phyloP scores from a whole-genome alignment of 352 stramenopile genomes.

The Pythium plurisporium region DNA sequence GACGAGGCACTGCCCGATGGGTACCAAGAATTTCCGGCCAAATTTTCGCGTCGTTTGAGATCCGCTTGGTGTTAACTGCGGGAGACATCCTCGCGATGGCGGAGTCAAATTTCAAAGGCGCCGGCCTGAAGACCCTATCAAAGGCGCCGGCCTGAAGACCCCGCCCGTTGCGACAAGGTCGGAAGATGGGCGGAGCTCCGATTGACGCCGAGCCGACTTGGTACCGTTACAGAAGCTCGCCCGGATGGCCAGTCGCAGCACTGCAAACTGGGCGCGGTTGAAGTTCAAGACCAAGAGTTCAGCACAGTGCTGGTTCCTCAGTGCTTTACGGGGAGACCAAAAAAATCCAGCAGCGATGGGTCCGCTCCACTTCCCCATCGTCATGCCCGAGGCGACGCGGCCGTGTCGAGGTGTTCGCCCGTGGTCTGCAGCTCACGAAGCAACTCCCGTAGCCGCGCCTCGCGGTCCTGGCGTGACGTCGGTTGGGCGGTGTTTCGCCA shows the following conservation, averaged over 20 bases:
- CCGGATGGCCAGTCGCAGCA: too few species aligned
- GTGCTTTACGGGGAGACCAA: background rate
- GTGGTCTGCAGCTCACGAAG: constrained; percentile 32
- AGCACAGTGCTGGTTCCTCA: background rate
- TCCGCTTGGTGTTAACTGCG: background rate
- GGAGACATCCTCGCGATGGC: background rate
- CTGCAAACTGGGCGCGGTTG: too few species aligned
- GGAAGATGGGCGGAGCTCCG: background rate
- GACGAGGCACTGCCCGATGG: background rate
- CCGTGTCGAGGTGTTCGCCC: constrained; percentile 2
- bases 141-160: too few species aligned
- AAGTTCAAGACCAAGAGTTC: background rate
- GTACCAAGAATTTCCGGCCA: background rate
- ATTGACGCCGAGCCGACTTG: background rate
- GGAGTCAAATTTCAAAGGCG: background rate
- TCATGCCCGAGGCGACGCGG: background rate
- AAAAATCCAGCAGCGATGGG: too few species aligned
- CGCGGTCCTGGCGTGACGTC: constrained; percentile 16
- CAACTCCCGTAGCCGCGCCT: constrained; percentile 35
- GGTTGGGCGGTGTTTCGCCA: background rate
- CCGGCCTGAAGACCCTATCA: too few species aligned
- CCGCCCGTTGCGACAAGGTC: background rate
- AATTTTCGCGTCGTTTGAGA: constrained; percentile 6
- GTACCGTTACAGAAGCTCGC: too few species aligned
- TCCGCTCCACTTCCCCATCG: too few species aligned